phyloP scores from a whole-genome alignment of 768 basidiomycete species.

The Naematelia aurantialba region DNA sequence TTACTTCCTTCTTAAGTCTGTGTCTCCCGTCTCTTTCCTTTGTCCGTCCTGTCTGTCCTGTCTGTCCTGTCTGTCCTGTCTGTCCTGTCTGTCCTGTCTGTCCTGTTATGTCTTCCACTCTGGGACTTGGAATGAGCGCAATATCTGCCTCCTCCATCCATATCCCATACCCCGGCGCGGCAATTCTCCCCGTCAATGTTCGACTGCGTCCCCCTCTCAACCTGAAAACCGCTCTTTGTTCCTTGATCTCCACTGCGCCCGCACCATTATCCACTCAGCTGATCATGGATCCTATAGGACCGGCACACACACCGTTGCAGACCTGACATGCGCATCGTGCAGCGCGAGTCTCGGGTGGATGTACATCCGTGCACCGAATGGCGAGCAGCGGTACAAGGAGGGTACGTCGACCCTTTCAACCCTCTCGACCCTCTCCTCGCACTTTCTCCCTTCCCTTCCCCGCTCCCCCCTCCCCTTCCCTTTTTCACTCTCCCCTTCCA shows the following conservation, averaged over 20 bases:
- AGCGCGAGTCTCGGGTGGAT: conserved; percentile 44
- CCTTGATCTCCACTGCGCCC: background rate
- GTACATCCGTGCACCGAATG: conserved; percentile 46
- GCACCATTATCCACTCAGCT: background rate
- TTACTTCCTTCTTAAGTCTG: too few species aligned
- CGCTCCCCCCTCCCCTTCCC: too few species aligned
- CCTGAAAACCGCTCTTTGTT: background rate
- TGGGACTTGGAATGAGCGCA: too few species aligned
- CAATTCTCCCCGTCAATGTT: too few species aligned
- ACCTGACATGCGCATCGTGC: conserved; percentile 40
- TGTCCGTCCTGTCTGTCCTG: background rate
- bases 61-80: background rate
- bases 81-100: too few species aligned
- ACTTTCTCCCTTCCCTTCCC: background rate
- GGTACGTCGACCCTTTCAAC: conserved; percentile 20
- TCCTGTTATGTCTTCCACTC: too few species aligned
- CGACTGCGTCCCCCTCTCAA: background rate
- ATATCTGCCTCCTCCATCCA: too few species aligned
- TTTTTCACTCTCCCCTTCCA: background rate
- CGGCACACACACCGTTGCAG: conserved; percentile 48
- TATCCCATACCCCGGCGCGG: too few species aligned
- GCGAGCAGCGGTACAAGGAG: conserved; percentile 50
- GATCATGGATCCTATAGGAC: conserved; percentile 25
- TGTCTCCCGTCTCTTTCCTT: background rate
- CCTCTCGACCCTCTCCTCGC: background rate